Conservation (phyloP, 306 rosid species). For the Neltuma alba region DNA sequence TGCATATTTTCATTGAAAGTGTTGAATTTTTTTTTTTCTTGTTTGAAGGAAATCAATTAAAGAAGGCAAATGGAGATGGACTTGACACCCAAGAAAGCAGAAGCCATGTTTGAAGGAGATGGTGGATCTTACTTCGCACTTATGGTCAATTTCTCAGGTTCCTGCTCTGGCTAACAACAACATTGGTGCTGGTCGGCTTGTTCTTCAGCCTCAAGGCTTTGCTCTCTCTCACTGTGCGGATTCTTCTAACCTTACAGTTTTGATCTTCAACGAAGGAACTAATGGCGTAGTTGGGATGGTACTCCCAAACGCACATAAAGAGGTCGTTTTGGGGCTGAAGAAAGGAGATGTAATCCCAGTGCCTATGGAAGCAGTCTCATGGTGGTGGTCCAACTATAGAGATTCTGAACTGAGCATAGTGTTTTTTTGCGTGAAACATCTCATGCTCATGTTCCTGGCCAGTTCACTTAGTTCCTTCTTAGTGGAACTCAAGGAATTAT, state of each 20-base stretch:
- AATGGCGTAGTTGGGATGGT: conserved; percentile 51
- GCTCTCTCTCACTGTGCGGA: conserved; percentile 73
- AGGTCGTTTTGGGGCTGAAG: conserved; percentile 43
- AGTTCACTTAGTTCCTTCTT: conserved; percentile 39
- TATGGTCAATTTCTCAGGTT: conserved; percentile 52
- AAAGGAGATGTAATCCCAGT: conserved; percentile 54
- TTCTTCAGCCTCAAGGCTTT: conserved; percentile 58
- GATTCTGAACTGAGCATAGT: conserved; percentile 37
- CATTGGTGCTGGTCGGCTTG: conserved; percentile 58
- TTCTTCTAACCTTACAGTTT: conserved; percentile 21
- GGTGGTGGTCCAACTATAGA: conserved; percentile 65
- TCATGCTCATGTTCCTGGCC: conserved; percentile 36
- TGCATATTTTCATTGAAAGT: too few relatives aligned
- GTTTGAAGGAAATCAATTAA: too few relatives aligned
- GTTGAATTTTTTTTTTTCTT: too few relatives aligned
- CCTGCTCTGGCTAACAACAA: conserved; percentile 43
- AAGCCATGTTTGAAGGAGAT: conserved; percentile 48
- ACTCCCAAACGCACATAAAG: conserved; percentile 30
- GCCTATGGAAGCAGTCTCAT: conserved; percentile 42
- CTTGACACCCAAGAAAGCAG: conserved; percentile 47
- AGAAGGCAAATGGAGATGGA: conserved; percentile 39
- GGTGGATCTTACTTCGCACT: conserved; percentile 64
- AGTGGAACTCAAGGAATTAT: conserved; percentile 44
- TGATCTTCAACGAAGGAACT: conserved; percentile 32
- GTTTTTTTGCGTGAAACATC: conserved; percentile 48